Evolutionary conservation across 225 moss, liverwort and hornwort species (phyloP), one percentile per base, ranked within the genome.

Genomic region (Pseudoscleropodium purum): DNA sequence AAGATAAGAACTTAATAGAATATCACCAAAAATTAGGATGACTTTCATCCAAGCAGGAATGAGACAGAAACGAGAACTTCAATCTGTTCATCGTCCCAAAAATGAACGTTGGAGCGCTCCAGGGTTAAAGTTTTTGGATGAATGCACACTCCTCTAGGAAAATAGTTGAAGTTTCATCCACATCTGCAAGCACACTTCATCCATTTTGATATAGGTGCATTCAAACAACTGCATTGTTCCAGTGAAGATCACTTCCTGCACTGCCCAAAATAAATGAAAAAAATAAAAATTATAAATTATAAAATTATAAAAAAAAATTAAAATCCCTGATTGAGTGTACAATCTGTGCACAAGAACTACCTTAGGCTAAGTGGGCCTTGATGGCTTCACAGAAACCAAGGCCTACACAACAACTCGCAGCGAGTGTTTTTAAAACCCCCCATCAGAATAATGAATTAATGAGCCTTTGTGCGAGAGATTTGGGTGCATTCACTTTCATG

Each of bases 401-500:
- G n/a, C 29, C 59, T 59, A 59, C 21, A 21, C 59, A 59, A 56
- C 56, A 56, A 51, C 23, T 59, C 1, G 6, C 52, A 70, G 10
- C 6, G n/a, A n/a, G 0, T 17, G 18, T 8, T 18, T 5, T 60
- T 11, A 47, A 47, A 47, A 47, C n/a, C n/a, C 23, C 56, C 70
- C 69, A 19, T 37, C 45, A 29, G 6, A 52, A 4, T 10, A 37
- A 37, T 4, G 25, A 79, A 37, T 56, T 37, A 26, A 56, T 79
- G 79, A 56, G 79, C 25, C 15, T 56, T 78, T 54, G 37, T 25
- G 37, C 1, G 0, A 76, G 51, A 14, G 47, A 31, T 23, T 23
- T 0, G 1, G 0, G 52, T 77, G 5, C 36, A 0, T 21, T 8
- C 18, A 5, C 65, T 66, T 36, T 23, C 36, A 3, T 9, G 36